Percentiles rank a stretch among this genome's conserved stretches.
Evolutionary conservation across 1,139 yeast species (phyloP).

Genomic region (Candida freyschussii): DNA sequence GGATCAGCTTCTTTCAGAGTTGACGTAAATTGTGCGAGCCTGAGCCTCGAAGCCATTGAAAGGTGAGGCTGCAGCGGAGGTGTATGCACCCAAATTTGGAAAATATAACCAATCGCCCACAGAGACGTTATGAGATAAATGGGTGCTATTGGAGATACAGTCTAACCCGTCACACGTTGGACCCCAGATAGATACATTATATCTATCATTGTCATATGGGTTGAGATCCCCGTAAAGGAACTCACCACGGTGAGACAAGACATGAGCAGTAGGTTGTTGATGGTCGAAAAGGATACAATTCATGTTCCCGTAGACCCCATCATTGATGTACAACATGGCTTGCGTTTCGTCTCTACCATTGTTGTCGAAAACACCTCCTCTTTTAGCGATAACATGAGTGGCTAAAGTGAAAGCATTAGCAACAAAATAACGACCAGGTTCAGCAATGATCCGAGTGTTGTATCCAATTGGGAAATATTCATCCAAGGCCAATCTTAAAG

Average conservation of each 20-base stretch:
- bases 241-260: conserved; percentile 50
- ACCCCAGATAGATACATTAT: conserved; percentile 81
- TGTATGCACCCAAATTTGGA: conserved; percentile 86
- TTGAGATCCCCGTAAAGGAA: conserved; percentile 40
- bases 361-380: conserved; percentile 39
- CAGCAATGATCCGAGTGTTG: conserved; percentile 68
- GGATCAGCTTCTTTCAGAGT: conserved; percentile 34
- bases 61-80: conserved; percentile 81
- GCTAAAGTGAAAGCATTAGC: conserved; percentile 85
- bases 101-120: conserved; percentile 95
- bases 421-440: conserved; percentile 90
- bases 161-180: conserved; percentile 98
- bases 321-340: conserved; percentile 73
- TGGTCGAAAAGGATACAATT: conserved; percentile 93
- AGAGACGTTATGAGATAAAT: conserved; percentile 53
- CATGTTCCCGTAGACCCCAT: conserved; percentile 94
- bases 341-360: conserved; percentile 24
- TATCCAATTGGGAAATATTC: conserved; percentile 48
- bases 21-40: conserved; percentile 59
- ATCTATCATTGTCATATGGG: conserved; percentile 18
- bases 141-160: conserved; percentile 56
- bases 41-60: conserved; percentile 78
- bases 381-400: conserved; percentile 76
- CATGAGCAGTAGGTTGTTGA: conserved; percentile 69
- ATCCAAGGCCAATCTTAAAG: conserved; percentile 53